Percentiles rank a stretch among this genome's conserved stretches.
Evolutionary conservation across 306 rosid species (phyloP).

Genomic region (Corylus americana): DNA sequence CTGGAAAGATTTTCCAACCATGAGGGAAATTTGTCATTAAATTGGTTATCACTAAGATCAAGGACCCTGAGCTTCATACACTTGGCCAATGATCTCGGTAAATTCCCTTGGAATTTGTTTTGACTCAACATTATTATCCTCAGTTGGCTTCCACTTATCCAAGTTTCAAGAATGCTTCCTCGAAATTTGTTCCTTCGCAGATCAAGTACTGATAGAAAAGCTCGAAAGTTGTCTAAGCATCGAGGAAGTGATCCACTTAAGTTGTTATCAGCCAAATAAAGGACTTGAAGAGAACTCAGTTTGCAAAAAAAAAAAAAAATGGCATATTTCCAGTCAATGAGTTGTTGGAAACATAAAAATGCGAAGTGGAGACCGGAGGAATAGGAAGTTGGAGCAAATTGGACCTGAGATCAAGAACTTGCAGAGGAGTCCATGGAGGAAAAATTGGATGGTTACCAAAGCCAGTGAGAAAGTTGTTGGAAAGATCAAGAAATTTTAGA

Average conservation of each 20-base stretch:
- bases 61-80: not conserved
- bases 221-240: not conserved
- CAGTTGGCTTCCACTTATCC: not conserved
- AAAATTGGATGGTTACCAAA: not conserved
- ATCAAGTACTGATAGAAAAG: not conserved
- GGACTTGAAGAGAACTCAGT: not conserved
- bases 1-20: not conserved
- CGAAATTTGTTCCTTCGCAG: not conserved
- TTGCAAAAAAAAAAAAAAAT: not conserved
- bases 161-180: not conserved
- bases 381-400: not conserved
- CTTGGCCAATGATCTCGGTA: not conserved
- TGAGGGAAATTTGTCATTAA: not conserved
- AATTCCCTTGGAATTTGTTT: not conserved
- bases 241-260: constrained; percentile 9
- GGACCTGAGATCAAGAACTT: not conserved
- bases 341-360: not conserved
- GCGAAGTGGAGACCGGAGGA: not conserved
- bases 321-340: not conserved
- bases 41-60: not conserved
- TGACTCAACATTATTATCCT: not conserved
- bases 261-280: constrained; percentile 17
- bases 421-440: not conserved
- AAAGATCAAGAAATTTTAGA: not conserved
- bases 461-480: not conserved